A percentile compares a stretch with the other conserved stretches of the same genome.
Evolutionary conservation across 208 protist genomes (phyloP).

Genomic region (Borovskyia barvae): DNA sequence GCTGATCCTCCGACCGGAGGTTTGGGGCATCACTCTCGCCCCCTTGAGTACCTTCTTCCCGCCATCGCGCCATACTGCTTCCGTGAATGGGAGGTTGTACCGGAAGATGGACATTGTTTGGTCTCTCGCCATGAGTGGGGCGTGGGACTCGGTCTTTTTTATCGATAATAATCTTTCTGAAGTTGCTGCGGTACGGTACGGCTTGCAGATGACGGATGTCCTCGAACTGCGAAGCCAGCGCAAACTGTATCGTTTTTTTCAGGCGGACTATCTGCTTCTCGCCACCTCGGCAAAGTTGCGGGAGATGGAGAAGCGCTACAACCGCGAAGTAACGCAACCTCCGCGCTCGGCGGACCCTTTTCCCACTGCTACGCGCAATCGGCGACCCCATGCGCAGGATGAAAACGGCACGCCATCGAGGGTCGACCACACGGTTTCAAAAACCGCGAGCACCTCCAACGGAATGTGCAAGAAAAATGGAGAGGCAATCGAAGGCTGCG

Average conservation of each 20-base stretch:
- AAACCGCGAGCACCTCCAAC: too few species aligned
- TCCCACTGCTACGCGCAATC: too few species aligned
- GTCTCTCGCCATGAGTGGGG: constrained; percentile 66
- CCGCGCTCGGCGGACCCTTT: constrained; percentile 1
- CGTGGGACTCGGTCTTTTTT: constrained; percentile 85
- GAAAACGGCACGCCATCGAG: too few species aligned
- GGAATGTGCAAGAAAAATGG: too few species aligned
- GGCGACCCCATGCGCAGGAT: too few species aligned
- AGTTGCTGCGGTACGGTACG: constrained; percentile 63
- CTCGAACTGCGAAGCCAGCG: constrained; percentile 38
- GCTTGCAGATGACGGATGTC: constrained; percentile 53
- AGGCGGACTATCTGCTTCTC: constrained; percentile 59
- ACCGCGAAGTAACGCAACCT: constrained; percentile 35
- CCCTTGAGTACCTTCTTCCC: constrained; percentile 59
- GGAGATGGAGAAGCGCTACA: constrained; percentile 32
- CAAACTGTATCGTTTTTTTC: constrained; percentile 54
- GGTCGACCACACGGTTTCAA: too few species aligned
- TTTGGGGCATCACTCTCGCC: constrained; percentile 78
- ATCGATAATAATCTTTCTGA: constrained; percentile 87
- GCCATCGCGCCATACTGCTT: constrained; percentile 64
- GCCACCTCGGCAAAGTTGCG: constrained; percentile 47
- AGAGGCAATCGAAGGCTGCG: too few species aligned
- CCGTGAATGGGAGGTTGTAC: constrained; percentile 72
- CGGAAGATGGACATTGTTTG: constrained; percentile 84
- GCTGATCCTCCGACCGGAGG: constrained; percentile 67